Base-by-base conservation (phyloP, 2,329 filamentous ascomycete genomes). In the Colletotrichum plurivorum region DNA sequence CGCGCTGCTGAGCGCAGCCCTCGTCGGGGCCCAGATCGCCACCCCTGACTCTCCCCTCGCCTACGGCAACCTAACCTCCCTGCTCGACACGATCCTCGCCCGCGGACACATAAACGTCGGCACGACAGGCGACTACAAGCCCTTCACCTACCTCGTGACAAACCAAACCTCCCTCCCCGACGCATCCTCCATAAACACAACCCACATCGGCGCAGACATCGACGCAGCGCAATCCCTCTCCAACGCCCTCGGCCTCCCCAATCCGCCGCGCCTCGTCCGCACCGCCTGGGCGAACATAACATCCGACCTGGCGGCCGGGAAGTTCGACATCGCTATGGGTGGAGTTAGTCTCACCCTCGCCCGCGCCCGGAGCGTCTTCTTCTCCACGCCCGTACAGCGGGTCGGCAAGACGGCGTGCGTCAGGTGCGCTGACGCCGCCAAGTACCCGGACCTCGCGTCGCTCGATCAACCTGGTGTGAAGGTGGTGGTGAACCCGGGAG, bases 241-340 rank as follows among this genome's bases (percentile, higher is more conserved):
- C 16, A 71, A 69, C 52, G 69, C 69, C 16, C 69, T 71, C 5
- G 69, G 69, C 5, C 65, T 71, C 5, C 59, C 69, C 4, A 48
- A 43, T 3, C 59, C 69, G 4, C 69, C 65, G 0, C 69, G 59
- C 18, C 51, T 71, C 16, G 51, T 69, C 20, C 36, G 43, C 8
- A 71, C 65, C 2, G 54, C 48, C 2, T 71, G 60, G 69, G 49
- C 65, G 0, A 65, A 71, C 65, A 69, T 71, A 18, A 69, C 69
- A 0, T 57, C 54, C 58, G 69, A 71, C 31, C 20, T 71, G 36
- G 18, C 49, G 5, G 65, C 65, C 1, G 69, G 69, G 2, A 56
- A 49, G 5, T 71, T 61, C 36, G 69, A 71, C 52, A 71, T 71
- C 25, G 69, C 65, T 39, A 71, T 71, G 65, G 69, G 69, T 27